Conservation (phyloP, 176 grass and related monocot genomes). For the Phragmites australis region DNA sequence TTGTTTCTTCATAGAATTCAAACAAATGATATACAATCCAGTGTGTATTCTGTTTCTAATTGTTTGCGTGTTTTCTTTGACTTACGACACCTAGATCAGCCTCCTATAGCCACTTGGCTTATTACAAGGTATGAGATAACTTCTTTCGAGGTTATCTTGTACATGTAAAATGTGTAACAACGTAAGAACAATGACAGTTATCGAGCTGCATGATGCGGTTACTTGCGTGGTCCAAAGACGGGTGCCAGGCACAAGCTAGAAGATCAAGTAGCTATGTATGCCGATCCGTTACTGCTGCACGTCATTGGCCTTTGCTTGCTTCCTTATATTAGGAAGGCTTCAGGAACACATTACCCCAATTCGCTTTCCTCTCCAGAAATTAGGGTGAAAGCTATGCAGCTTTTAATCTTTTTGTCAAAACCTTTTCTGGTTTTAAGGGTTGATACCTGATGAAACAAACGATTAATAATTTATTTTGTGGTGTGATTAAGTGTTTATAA, state of each 20-base stretch:
- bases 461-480: not conserved
- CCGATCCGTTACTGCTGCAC: conserved; percentile 1
- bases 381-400: not conserved
- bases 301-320: conserved; percentile 28
- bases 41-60: not conserved
- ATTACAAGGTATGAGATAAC: not conserved
- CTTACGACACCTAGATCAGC: not conserved
- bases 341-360: not conserved
- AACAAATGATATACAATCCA: not conserved
- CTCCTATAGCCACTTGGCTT: not conserved
- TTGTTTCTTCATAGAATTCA: not conserved
- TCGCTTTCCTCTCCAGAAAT: conserved; percentile 2
- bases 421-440: not conserved
- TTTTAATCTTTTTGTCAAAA: not conserved
- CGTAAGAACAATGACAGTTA: not conserved
- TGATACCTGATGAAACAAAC: not conserved
- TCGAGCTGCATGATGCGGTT: not conserved
- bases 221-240: not conserved
- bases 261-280: not conserved
- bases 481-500: not conserved
- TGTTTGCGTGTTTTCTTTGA: not conserved
- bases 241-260: not conserved
- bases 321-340: not conserved
- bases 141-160: not conserved
- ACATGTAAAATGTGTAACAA: not conserved